phyloP scores from a whole-genome alignment of 495 filamentous ascomycete species.

The Viridothelium virens region DNA sequence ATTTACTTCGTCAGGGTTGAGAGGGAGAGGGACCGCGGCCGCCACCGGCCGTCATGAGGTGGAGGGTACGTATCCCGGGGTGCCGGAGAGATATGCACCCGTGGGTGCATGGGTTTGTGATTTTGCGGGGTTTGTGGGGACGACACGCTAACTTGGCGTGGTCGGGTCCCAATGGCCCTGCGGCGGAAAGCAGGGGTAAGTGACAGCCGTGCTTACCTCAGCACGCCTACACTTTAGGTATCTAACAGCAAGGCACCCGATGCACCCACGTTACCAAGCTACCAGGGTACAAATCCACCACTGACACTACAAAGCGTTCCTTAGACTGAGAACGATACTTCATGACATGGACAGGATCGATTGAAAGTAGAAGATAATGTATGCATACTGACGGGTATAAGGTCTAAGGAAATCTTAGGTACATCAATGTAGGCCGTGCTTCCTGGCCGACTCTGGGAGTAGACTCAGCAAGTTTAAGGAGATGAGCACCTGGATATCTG shows the following conservation, averaged over 20 bases:
- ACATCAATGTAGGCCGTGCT: neutral
- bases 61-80: neutral
- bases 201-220: too few relatives aligned
- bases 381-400: slow-evolving; percentile 8
- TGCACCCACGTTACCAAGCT: neutral
- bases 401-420: neutral
- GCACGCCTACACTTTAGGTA: too few relatives aligned
- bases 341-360: neutral
- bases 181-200: too few relatives aligned
- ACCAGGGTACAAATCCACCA: neutral
- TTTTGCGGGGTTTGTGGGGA: too few relatives aligned
- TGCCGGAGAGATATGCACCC: neutral
- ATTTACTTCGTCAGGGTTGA: neutral
- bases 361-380: neutral
- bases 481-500: neutral
- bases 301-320: too few relatives aligned
- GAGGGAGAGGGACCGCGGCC: neutral
- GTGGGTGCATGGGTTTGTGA: too few relatives aligned
- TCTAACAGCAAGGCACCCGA: neutral
- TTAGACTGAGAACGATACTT: neutral
- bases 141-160: too few relatives aligned
- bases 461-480: neutral
- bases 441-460: neutral
- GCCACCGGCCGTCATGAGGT: neutral
- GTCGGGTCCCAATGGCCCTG: too few relatives aligned